Base-by-base conservation (phyloP, 1,284 basidiomycete genomes). In the Malassezia pachydermatis region DNA sequence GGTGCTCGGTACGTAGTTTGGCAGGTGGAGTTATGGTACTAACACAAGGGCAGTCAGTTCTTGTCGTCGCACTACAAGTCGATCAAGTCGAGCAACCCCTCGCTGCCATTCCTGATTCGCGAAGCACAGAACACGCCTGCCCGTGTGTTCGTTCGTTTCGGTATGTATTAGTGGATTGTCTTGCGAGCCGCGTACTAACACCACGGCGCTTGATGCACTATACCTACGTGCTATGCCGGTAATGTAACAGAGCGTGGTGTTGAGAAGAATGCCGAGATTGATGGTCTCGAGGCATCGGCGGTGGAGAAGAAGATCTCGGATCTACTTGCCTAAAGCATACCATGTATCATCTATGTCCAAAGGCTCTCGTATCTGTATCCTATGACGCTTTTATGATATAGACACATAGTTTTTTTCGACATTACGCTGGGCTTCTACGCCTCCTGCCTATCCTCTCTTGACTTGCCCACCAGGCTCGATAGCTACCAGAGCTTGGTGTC, bases 61-160 rank as follows among this genome's bases (percentile, higher is more conserved):
- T 48, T 71, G 40, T 50, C 63, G 36, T 35, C 55, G 47, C 59
- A 68, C 55, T 71, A 70, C 57, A 54, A 57, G 44, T 41, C 57
- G 25, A 58, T 71, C 58, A 71, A 71, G 63, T 42, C 59, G 49
- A 57, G 60, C 37, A 71, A 71, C 52, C 69, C 69, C 6, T 54
- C 62, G 13, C 52, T 70, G 16, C 67, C 69, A 11, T 63, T 71
- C 58, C 60, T 71, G 19, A 56, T 71, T 14, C 60, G 69, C 24
- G 69, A 71, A 43, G 65, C 69, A 16, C 51, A 54, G 30, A 60
- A 61, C 16, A 63, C 62, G 10, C 67, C 67, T 4, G 69, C 69
- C 4, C 60, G 65, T 13, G 50, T 64, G 33, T 70, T 68, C 54
- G 59, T 68, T 11, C 55, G 69, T 33, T 65, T 71, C 39, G 69